Conservation (phyloP, 805 yeast species). For the Saturnispora galanensis region DNA sequence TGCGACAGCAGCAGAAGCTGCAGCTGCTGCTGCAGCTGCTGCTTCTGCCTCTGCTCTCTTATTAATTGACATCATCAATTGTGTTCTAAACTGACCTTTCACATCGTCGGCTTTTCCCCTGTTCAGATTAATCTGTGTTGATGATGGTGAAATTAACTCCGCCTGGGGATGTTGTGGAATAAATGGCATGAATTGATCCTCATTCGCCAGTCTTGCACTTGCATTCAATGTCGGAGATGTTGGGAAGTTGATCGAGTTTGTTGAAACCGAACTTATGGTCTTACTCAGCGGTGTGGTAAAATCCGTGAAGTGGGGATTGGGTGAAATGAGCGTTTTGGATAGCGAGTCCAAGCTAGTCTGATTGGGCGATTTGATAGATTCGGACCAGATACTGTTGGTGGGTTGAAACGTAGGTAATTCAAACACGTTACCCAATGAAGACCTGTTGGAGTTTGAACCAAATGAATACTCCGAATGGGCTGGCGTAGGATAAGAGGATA, state of each 20-base stretch:
- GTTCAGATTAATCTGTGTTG: background rate
- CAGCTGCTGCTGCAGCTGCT: constrained; percentile 2
- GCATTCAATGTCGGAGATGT: constrained; percentile 1
- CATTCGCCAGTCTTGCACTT: background rate
- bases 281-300: background rate
- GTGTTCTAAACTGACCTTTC: constrained; percentile 2
- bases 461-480: constrained; percentile 9
- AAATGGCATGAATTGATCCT: background rate
- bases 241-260: background rate
- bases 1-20: background rate
- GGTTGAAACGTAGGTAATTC: constrained; percentile 1
- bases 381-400: background rate
- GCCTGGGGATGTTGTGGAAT: background rate
- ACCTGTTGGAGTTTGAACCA: constrained; percentile 9
- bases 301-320: no score
- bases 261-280: no score
- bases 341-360: background rate
- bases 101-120: constrained; percentile 1
- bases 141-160: background rate
- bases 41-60: background rate
- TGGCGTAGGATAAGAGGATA: constrained; percentile 10
- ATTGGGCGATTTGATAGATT: background rate
- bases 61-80: constrained; percentile 4
- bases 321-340: background rate
- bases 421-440: constrained; percentile 10